These are phyloP conservation scores for Tinospora cordifolia DNA, from an alignment of 164 flowering plant genomes.

Conservation along the genomic window DNA sequence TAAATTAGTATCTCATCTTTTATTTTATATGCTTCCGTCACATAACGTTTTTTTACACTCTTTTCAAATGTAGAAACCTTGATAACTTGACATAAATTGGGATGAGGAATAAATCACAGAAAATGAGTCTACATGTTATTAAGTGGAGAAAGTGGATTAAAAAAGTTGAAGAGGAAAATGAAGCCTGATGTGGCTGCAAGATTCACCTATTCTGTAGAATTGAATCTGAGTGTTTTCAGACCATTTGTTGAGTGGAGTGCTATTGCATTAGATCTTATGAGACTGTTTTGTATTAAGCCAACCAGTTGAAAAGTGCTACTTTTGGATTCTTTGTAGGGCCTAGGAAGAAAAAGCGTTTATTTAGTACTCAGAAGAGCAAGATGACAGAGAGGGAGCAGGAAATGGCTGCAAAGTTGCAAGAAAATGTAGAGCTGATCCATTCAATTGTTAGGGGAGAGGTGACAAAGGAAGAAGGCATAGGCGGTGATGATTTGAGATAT, in stretches of 20 bases:
- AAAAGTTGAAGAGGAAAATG: not conserved
- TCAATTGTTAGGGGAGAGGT: conserved; percentile 31
- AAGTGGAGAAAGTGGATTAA: not conserved
- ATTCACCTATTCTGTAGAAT: not conserved
- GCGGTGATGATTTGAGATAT: conserved; percentile 15
- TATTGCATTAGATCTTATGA: not conserved
- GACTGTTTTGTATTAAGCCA: not conserved
- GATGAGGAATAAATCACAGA: not conserved
- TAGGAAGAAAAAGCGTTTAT: conserved; percentile 5
- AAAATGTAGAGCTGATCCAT: conserved; percentile 29
- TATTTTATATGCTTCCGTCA: too few species aligned
- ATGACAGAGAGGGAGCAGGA: conserved; percentile 6
- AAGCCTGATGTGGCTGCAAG: not conserved
- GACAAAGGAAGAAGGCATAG: conserved; percentile 17
- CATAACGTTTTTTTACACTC: not conserved
- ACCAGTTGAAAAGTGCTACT: not conserved
- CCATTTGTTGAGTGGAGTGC: not conserved
- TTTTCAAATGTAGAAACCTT: not conserved
- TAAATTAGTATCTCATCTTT: too few species aligned
- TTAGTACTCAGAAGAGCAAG: conserved; percentile 7
- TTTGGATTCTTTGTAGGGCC: conserved; percentile 6
- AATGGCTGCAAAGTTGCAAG: conserved; percentile 23
- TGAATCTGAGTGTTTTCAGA: not conserved
- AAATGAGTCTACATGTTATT: not conserved
- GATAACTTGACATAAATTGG: not conserved